Evolutionary conservation across 371 early-diverging fungal species (phyloP), one percentile per base, ranked within the genome.

Genomic region (Mortierella sp.): DNA sequence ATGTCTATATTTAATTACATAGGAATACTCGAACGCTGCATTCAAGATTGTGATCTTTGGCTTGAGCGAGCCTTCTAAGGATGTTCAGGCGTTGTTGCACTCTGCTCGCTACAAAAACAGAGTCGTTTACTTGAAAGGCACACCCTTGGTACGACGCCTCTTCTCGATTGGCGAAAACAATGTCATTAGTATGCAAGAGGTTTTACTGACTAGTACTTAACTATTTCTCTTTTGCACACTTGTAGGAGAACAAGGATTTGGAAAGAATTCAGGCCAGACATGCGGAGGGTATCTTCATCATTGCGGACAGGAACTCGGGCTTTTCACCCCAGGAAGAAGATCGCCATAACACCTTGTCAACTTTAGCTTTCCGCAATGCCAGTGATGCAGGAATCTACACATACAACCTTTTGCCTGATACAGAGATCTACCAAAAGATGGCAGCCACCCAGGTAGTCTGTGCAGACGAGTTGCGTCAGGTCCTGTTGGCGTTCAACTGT

Each of bases 381-480:
- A 86, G 82, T 28, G 80, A 86, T 63, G 75, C 87, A 6, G 87
- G 80, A 11, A 91, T 96, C 26, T 96, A 92, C 76, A 91, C 95
- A 0, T 94, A 94, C 76, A 95, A 94, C 68, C 83, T 95, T 7
- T 90, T 94, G 7, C 95, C 95, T 0, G 93, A 93, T 47, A 92
- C 95, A 0, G 93, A 94, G 52, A 88, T 92, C 24, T 94, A 91
- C 78, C 95, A 94, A 83, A 93, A 92, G 55, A 85, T 91, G 70
- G 82, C 87, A 7, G 92, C 94, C 6, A 92, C 92, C 38, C 94
- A 92, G 68, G 93, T 93, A 31, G 92, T 95, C 3, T 96, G 95
- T 72, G 91, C 94, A 2, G 91, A 94, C 4, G 94, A 95, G 72
- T 89, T 96, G 70, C 94, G 95, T 75, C 95, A 96, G 78, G 91